These are phyloP conservation scores for Martensiomyces pterosporus DNA, from an alignment of 192 early-diverging fungal genomes.

Conservation along the genomic window DNA sequence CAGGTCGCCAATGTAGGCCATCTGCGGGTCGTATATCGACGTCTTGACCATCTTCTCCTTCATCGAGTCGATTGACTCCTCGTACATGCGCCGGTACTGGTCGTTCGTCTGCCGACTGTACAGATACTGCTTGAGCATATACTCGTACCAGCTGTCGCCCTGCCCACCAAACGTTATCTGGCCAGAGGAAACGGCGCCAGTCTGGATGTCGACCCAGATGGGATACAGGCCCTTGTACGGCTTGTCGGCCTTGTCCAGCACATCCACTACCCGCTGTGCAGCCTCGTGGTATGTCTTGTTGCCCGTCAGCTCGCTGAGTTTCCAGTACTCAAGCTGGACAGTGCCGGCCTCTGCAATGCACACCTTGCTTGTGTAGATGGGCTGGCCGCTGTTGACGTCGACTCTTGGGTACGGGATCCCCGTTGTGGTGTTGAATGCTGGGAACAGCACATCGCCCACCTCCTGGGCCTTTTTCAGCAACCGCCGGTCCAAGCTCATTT, in stretches of 20 bases:
- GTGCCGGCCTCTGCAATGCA: conserved; percentile 69
- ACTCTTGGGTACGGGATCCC: conserved; percentile 69
- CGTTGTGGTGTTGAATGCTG: conserved; percentile 69
- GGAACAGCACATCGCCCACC: conserved; percentile 62
- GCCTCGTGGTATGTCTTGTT: conserved; percentile 59
- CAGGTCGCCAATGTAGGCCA: conserved; percentile 47
- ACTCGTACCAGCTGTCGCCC: conserved; percentile 54
- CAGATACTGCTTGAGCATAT: conserved; percentile 51
- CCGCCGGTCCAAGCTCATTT: conserved; percentile 66
- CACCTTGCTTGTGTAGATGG: conserved; percentile 15
- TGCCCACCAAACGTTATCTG: conserved; percentile 48
- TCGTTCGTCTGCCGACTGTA: conserved; percentile 26
- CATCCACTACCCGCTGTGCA: conserved; percentile 56
- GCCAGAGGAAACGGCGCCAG: conserved; percentile 24
- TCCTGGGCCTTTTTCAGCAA: conserved; percentile 69
- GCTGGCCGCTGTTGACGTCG: conserved; percentile 45
- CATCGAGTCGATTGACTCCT: conserved; percentile 47
- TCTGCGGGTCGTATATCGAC: conserved; percentile 34
- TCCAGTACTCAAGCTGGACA: conserved; percentile 78
- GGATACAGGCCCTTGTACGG: conserved; percentile 58
- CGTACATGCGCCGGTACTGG: conserved; percentile 51
- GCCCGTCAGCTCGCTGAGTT: conserved; percentile 74
- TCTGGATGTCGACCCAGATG: conserved; percentile 49
- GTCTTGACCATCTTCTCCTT: conserved; percentile 37
- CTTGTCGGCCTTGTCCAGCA: conserved; percentile 41